Percentiles rank a stretch among this genome's conserved stretches.
phyloP scores from a whole-genome alignment of 2,329 filamentous ascomycete genomes.

The Venturia asperata region DNA sequence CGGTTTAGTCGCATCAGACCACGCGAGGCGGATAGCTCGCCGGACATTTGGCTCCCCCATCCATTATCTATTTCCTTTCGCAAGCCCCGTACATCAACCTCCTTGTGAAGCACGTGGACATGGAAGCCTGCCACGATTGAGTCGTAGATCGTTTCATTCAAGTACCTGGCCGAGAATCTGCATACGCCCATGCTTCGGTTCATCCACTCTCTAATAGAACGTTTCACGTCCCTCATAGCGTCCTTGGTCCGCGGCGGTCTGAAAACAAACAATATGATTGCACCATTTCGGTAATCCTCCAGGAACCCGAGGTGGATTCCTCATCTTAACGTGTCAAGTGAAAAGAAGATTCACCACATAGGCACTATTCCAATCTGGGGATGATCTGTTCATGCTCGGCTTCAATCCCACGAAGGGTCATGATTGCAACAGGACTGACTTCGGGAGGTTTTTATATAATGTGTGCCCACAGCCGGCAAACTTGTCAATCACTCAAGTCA shows the following conservation, averaged over 20 bases:
- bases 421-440: neutral
- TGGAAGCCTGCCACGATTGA: neutral
- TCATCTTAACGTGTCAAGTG: neutral
- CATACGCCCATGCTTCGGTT: neutral
- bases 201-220: neutral
- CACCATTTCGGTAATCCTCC: neutral
- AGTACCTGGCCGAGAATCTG: neutral
- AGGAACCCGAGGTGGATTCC: neutral
- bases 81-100: neutral
- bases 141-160: neutral
- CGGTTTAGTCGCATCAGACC: neutral
- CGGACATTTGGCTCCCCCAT: neutral
- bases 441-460: conserved; percentile 1
- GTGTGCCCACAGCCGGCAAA: neutral
- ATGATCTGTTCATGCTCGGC: neutral
- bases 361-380: neutral
- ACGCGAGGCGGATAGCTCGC: neutral
- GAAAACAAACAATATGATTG: neutral
- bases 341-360: neutral
- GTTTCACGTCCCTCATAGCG: conserved; percentile 2
- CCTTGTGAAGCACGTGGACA: neutral
- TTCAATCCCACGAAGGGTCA: neutral
- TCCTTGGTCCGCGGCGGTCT: neutral
- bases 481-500: neutral
- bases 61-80: neutral